Percentiles rank a stretch among this genome's conserved stretches.
These are phyloP conservation scores for Tetrahymena thermophila DNA, from an alignment of 73 alveolate species.

Conservation along the genomic window DNA sequence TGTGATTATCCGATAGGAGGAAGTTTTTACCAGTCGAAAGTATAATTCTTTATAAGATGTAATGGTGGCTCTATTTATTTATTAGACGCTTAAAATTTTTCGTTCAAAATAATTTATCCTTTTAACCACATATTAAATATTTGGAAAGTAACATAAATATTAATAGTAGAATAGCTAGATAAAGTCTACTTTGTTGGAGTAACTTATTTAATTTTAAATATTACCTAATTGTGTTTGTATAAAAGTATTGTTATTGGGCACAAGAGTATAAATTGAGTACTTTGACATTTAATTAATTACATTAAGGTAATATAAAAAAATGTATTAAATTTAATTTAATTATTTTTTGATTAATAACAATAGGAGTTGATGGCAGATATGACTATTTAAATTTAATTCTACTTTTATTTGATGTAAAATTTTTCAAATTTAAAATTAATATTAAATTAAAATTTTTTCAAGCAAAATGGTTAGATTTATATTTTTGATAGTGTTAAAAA, in stretches of 20 bases:
- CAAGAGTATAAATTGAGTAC: neutral
- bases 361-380: neutral
- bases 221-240: neutral
- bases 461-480: neutral
- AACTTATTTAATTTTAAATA: neutral
- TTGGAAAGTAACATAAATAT: neutral
- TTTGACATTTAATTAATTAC: neutral
- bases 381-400: neutral
- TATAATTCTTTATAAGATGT: neutral
- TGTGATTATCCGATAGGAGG: neutral
- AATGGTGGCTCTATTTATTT: neutral
- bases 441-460: neutral
- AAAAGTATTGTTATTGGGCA: neutral
- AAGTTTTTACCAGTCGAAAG: neutral
- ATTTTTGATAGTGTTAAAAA: neutral
- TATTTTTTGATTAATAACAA: neutral
- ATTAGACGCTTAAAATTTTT: neutral
- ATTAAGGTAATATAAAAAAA: neutral
- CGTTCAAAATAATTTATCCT: neutral
- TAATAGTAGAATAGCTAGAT: neutral
- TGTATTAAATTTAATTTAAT: neutral
- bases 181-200: neutral
- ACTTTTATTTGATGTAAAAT: neutral
- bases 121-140: neutral
- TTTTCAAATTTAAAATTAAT: neutral